Percentiles rank a stretch among this genome's conserved stretches.
phyloP scores from a whole-genome alignment of 768 basidiomycete genomes.

The Tulasnella sp. region DNA sequence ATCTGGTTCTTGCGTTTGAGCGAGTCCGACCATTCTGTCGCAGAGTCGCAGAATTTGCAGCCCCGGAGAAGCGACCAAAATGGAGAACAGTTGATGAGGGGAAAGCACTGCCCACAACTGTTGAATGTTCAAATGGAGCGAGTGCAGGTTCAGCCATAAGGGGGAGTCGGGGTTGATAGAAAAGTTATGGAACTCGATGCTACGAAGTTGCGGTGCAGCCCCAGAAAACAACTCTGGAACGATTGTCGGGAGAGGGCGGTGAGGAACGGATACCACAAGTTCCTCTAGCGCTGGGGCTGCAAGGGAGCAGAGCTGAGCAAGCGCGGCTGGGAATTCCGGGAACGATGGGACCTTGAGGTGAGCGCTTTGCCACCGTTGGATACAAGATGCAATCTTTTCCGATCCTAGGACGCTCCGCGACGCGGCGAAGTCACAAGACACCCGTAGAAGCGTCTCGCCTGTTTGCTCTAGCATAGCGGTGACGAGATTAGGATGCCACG shows the following conservation, averaged over 20 bases:
- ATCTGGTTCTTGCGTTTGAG: neutral
- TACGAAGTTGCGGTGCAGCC: neutral
- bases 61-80: neutral
- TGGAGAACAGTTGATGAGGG: neutral
- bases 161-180: neutral
- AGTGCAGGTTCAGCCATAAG: neutral
- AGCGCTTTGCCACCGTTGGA: neutral
- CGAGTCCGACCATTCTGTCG: neutral
- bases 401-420: neutral
- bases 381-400: neutral
- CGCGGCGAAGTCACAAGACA: neutral
- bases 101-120: neutral
- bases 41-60: neutral
- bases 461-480: neutral
- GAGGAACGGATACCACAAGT: constrained; percentile 4
- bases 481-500: constrained; percentile 7
- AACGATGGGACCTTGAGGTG: neutral
- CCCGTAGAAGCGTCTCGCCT: neutral
- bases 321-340: neutral
- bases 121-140: neutral
- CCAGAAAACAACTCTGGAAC: neutral
- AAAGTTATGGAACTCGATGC: constrained; percentile 14
- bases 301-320: neutral
- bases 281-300: neutral
- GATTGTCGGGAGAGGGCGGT: neutral